These are phyloP conservation scores for Xerocomus nothofagi DNA, from an alignment of 1,284 basidiomycete genomes.

Conservation along the genomic window DNA sequence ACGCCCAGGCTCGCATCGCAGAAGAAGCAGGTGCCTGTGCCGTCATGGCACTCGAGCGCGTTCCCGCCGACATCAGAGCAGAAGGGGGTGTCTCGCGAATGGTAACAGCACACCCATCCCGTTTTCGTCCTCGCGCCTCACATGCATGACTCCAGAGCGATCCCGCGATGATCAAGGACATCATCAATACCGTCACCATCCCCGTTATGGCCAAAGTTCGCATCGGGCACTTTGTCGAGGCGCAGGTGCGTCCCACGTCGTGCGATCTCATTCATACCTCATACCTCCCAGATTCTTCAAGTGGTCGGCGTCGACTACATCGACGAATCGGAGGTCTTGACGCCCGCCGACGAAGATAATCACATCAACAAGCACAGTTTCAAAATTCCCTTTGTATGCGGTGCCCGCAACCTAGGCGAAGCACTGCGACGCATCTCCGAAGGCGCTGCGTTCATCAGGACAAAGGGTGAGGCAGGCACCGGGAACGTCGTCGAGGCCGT, in stretches of 20 bases:
- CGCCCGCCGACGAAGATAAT: constrained; percentile 90
- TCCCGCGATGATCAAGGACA: constrained; percentile 96
- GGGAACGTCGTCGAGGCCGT: constrained; percentile 99
- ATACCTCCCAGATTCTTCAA: constrained; percentile 75
- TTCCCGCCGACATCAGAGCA: constrained; percentile 92
- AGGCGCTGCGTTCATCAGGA: constrained; percentile 96
- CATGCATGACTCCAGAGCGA: constrained; percentile 67
- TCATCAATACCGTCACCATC: constrained; percentile 89
- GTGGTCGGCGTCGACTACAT: constrained; percentile 97
- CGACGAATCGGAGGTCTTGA: constrained; percentile 96
- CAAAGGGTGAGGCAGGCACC: constrained; percentile 96
- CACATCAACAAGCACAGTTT: constrained; percentile 90
- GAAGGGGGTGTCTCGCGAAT: constrained; percentile 93
- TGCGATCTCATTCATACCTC: background rate
- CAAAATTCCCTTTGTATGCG: constrained; percentile 88
- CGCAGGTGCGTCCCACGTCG: constrained; percentile 60
- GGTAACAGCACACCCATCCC: constrained; percentile 47
- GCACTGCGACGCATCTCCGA: constrained; percentile 96
- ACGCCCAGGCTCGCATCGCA: constrained; percentile 83
- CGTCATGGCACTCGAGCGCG: constrained; percentile 96
- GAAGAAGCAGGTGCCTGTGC: constrained; percentile 98
- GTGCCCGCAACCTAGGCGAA: constrained; percentile 82
- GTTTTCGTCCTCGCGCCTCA: background rate
- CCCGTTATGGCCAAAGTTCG: constrained; percentile 93
- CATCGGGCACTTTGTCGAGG: constrained; percentile 97